Conservation (phyloP, 108 stramenopile species). For the Aureococcus anophagefferens region DNA sequence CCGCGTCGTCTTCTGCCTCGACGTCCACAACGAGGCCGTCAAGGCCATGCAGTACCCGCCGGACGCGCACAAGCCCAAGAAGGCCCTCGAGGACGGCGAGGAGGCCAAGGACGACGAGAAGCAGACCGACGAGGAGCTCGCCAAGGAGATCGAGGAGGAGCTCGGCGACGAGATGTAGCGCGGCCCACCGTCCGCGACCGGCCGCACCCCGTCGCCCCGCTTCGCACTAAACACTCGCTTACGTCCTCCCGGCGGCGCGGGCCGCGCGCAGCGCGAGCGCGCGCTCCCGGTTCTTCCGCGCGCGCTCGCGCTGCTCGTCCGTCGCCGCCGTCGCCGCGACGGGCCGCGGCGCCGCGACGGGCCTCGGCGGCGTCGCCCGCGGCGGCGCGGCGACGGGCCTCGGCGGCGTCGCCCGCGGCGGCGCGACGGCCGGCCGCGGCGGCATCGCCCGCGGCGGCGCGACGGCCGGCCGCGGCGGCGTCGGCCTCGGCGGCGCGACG, state of each 20-base stretch:
- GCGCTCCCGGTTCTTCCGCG: background rate
- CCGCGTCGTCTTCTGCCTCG: slow-evolving; percentile 93
- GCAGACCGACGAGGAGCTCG: background rate
- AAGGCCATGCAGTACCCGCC: slow-evolving; percentile 90
- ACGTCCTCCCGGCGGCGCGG: too few species aligned
- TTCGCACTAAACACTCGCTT: too few species aligned
- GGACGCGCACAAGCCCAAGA: slow-evolving; percentile 67
- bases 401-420: too few species aligned
- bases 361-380: too few species aligned
- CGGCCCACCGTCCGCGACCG: too few species aligned
- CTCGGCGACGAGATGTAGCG: background rate
- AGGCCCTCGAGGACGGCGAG: background rate
- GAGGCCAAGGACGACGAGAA: background rate
- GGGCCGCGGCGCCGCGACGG: too few species aligned
- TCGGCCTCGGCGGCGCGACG: background rate
- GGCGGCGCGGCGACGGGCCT: too few species aligned
- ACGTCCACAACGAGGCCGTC: slow-evolving; percentile 96
- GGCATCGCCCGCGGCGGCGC: too few species aligned
- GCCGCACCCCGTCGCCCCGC: too few species aligned
- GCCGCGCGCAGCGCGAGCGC: background rate
- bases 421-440: too few species aligned
- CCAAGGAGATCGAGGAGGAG: background rate
- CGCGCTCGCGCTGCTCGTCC: background rate
- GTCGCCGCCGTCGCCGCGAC: background rate
- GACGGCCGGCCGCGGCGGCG: background rate